Evolutionary conservation across 192 early-diverging fungal genomes (phyloP).

Genomic region (Bifiguratus adelaidae): DNA sequence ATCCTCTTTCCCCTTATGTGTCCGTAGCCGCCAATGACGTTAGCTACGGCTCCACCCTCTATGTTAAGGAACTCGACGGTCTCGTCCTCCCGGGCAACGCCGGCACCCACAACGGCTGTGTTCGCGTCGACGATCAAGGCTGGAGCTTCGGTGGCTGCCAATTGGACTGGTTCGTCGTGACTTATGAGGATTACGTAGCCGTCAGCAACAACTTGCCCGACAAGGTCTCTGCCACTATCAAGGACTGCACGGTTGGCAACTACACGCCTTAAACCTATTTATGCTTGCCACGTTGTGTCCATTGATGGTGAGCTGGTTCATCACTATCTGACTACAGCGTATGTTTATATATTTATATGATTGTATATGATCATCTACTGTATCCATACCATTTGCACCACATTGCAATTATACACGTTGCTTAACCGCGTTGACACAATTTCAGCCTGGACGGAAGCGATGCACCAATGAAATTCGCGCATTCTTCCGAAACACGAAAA

Average conservation of each 20-base stretch:
- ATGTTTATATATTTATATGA: too few species aligned
- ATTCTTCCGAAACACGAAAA: too few species aligned
- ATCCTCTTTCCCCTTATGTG: conserved; percentile 6
- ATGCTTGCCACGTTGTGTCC: too few species aligned
- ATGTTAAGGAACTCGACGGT: conserved; percentile 3
- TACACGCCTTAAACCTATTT: too few species aligned
- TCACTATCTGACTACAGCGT: too few species aligned
- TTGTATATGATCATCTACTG: too few species aligned
- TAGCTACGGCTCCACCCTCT: conserved; percentile 4
- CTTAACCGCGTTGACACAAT: too few species aligned
- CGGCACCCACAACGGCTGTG: conserved; percentile 18
- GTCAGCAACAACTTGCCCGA: neutral
- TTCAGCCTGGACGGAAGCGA: too few species aligned
- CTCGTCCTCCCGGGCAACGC: conserved; percentile 13
- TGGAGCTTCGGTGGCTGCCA: conserved; percentile 13
- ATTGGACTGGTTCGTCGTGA: conserved; percentile 15
- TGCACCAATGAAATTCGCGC: too few species aligned
- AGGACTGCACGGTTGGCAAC: neutral
- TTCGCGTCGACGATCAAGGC: conserved; percentile 13
- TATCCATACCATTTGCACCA: too few species aligned
- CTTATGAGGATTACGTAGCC: neutral
- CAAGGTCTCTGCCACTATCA: neutral
- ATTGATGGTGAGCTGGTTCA: too few species aligned
- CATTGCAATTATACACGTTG: too few species aligned
- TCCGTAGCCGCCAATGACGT: conserved; percentile 15